phyloP scores from a whole-genome alignment of 2,329 filamentous ascomycete genomes.

The Exophiala phaeomuriformis region DNA sequence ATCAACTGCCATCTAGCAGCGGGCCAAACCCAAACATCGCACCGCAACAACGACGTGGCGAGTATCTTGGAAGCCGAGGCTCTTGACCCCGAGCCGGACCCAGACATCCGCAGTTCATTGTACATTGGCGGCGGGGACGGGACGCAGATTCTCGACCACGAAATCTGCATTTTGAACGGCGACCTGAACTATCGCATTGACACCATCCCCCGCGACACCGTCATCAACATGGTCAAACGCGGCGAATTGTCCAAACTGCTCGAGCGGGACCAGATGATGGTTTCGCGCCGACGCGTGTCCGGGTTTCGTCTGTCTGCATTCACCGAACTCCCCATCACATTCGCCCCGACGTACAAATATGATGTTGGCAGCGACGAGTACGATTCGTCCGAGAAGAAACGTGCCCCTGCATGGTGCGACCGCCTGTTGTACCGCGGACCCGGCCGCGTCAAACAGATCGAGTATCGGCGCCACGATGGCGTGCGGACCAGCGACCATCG shows the following conservation, averaged over 20 bases:
- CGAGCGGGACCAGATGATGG: conserved; percentile 85
- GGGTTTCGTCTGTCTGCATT: conserved; percentile 84
- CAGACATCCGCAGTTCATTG: conserved; percentile 61
- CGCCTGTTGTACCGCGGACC: conserved; percentile 77
- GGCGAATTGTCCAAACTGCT: conserved; percentile 79
- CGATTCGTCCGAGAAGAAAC: conserved; percentile 88
- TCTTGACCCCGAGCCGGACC: conserved; percentile 65
- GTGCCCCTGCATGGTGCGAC: conserved; percentile 94
- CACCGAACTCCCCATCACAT: conserved; percentile 81
- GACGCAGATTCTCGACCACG: conserved; percentile 89
- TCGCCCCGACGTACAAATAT: conserved; percentile 97
- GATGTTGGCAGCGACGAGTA: conserved; percentile 92
- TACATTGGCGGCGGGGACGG: conserved; percentile 92
- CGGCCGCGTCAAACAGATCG: conserved; percentile 74
- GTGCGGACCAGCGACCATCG: conserved; percentile 86
- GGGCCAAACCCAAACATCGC: conserved; percentile 80
- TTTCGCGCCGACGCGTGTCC: conserved; percentile 81
- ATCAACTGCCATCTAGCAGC: conserved; percentile 96
- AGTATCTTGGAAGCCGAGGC: conserved; percentile 75
- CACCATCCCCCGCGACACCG: conserved; percentile 87
- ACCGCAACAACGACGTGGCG: conserved; percentile 86
- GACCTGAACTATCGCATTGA: conserved; percentile 98
- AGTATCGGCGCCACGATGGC: conserved; percentile 75
- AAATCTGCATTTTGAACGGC: conserved; percentile 93
- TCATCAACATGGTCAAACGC: conserved; percentile 74